Percentiles rank a stretch among this genome's conserved stretches.
Conservation (phyloP, 805 yeast species). For the Candida qinlingensis region DNA sequence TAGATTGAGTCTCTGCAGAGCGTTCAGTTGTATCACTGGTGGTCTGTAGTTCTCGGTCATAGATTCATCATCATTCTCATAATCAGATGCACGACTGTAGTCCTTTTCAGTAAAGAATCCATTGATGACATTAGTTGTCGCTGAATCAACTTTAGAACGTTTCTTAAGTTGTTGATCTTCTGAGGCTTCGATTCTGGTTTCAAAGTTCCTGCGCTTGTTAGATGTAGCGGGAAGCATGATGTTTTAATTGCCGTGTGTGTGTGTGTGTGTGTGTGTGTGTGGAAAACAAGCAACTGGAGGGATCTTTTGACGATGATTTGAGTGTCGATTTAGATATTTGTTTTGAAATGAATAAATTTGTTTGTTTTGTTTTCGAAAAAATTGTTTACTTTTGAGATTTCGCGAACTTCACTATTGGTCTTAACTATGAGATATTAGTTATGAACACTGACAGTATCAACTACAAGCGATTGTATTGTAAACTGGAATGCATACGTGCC, state of each 20-base stretch:
- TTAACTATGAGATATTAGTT: background rate
- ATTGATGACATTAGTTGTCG: background rate
- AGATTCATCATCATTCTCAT: background rate
- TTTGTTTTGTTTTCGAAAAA: background rate
- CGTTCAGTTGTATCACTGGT: constrained; percentile 22
- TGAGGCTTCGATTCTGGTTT: background rate
- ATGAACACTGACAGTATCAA: no score
- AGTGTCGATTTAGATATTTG: background rate
- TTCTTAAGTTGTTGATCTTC: background rate
- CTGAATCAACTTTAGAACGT: background rate
- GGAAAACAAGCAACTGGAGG: no score
- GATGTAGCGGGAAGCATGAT: background rate
- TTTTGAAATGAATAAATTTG: background rate
- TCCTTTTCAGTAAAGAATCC: no score
- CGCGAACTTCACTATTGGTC: background rate
- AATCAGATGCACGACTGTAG: no score
- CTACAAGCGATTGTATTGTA: no score
- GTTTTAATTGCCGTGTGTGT: no score
- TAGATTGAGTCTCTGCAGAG: constrained; percentile 23
- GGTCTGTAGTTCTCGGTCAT: constrained; percentile 25
- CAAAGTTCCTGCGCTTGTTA: background rate
- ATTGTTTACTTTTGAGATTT: background rate
- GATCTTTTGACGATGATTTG: no score
- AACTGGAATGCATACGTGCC: no score
- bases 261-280: no score